Evolutionary conservation across 371 early-diverging fungal genomes (phyloP).

Genomic region (Mortierella sp.): DNA sequence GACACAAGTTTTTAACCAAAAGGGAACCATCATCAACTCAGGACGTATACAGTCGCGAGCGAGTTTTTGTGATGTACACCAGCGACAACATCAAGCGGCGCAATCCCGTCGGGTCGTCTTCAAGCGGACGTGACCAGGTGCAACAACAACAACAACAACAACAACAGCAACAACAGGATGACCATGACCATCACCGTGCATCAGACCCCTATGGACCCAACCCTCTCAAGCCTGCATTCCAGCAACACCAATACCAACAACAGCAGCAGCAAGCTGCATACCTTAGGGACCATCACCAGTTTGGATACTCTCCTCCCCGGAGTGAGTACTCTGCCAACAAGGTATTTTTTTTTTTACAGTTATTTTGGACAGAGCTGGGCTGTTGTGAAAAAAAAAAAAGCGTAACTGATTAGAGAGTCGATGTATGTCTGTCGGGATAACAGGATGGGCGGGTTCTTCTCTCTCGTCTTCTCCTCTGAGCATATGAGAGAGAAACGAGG

Average conservation of each 20-base stretch:
- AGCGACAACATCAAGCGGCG: conserved; percentile 52
- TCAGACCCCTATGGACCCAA: conserved; percentile 46
- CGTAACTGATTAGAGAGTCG: background rate
- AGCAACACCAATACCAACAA: conserved; percentile 26
- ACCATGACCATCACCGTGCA: conserved; percentile 7
- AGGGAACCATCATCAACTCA: too few relatives aligned
- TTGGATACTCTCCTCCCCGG: conserved; percentile 9
- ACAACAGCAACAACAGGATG: background rate
- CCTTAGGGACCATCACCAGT: conserved; percentile 26
- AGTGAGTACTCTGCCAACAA: conserved; percentile 52
- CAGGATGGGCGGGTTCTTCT: background rate
- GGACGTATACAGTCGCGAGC: background rate
- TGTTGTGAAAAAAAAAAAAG: background rate
- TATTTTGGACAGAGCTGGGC: background rate
- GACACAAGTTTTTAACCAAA: background rate
- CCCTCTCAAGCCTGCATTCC: conserved; percentile 50
- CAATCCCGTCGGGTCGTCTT: conserved; percentile 22
- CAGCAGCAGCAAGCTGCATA: conserved; percentile 8
- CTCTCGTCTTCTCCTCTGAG: background rate
- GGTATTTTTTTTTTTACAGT: conserved; percentile 9
- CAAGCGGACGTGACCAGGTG: conserved; percentile 2
- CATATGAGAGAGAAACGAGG: too few relatives aligned
- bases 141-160: conserved; percentile 1
- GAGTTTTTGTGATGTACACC: conserved; percentile 27
- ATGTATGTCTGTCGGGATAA: background rate